phyloP scores from a whole-genome alignment of 768 basidiomycete genomes.

The Boletales sp. region DNA sequence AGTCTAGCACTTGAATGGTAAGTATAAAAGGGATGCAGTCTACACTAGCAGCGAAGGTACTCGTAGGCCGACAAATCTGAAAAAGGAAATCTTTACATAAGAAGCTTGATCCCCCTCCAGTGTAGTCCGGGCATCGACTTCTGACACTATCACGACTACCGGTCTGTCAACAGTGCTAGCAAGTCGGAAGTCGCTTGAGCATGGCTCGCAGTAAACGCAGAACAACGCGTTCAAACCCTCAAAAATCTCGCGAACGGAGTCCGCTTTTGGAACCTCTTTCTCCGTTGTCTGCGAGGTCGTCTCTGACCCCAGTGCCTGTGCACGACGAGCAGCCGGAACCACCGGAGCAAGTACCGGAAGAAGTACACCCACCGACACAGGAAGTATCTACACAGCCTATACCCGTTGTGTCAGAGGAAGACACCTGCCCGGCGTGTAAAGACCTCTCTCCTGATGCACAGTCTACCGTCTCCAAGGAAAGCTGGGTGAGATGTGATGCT shows the following conservation, averaged over 20 bases:
- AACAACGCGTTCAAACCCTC: slow-evolving; percentile 34
- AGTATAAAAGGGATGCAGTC: no score
- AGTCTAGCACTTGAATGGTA: no score
- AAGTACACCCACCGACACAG: slow-evolving; percentile 14
- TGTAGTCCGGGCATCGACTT: slow-evolving; percentile 5
- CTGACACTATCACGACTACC: slow-evolving; percentile 6
- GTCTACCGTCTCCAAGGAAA: slow-evolving; percentile 54
- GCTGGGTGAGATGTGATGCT: slow-evolving; percentile 79
- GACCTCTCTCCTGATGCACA: slow-evolving; percentile 27
- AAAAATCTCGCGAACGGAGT: slow-evolving; percentile 33
- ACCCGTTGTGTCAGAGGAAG: slow-evolving; percentile 22
- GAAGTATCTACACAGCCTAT: slow-evolving; percentile 8
- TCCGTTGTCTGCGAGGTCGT: slow-evolving; percentile 28
- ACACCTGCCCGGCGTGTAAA: slow-evolving; percentile 52
- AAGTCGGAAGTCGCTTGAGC: slow-evolving; percentile 5
- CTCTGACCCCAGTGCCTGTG: slow-evolving; percentile 24
- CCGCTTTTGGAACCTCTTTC: slow-evolving; percentile 31
- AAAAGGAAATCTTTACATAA: slow-evolving; percentile 29
- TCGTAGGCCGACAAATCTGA: not conserved
- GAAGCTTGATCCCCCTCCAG: slow-evolving; percentile 1
- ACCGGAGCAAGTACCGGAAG: slow-evolving; percentile 14
- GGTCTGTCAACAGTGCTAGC: slow-evolving; percentile 5
- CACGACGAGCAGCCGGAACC: slow-evolving; percentile 14
- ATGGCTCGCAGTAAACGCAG: slow-evolving; percentile 49
- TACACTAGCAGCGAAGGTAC: no score